Percentiles rank a stretch among this genome's conserved stretches.
Evolutionary conservation across 495 filamentous ascomycete species (phyloP).

Genomic region (Lasiosphaeria hispida): DNA sequence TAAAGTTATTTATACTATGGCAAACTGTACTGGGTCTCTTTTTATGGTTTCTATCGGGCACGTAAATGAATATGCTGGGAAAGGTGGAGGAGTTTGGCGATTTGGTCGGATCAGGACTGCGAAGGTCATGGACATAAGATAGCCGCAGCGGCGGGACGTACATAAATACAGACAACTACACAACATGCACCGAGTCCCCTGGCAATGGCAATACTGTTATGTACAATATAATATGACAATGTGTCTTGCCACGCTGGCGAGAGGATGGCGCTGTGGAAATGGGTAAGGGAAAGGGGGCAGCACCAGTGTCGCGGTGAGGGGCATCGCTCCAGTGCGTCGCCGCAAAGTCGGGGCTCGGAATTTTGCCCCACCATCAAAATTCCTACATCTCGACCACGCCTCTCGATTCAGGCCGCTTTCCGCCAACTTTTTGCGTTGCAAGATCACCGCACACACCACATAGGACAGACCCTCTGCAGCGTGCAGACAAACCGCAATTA

Average conservation of each 20-base stretch:
- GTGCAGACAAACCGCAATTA: constrained; percentile 47
- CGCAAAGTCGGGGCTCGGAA: constrained; percentile 7
- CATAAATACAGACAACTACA: constrained; percentile 11
- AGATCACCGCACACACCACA: constrained; percentile 12
- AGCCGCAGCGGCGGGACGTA: background rate
- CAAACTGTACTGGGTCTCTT: constrained; percentile 8
- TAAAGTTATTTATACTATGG: constrained; percentile 12
- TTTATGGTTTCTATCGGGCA: background rate
- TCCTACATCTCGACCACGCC: constrained; percentile 15
- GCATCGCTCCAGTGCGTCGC: background rate
- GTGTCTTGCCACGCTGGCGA: constrained; percentile 4
- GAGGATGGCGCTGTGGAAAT: background rate
- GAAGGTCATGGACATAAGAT: background rate
- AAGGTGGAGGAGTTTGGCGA: background rate
- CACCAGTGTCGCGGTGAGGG: background rate
- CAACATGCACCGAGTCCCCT: background rate
- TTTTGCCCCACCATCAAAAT: constrained; percentile 40
- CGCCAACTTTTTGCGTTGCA: background rate
- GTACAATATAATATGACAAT: too few species aligned
- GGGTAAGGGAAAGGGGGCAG: background rate
- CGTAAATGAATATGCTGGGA: background rate
- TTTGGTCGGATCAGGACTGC: background rate
- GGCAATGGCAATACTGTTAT: too few species aligned
- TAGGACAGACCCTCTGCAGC: background rate
- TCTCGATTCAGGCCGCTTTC: too few species aligned